Conservation (phyloP, 108 stramenopile species). For the Cylindrotheca closterium region DNA sequence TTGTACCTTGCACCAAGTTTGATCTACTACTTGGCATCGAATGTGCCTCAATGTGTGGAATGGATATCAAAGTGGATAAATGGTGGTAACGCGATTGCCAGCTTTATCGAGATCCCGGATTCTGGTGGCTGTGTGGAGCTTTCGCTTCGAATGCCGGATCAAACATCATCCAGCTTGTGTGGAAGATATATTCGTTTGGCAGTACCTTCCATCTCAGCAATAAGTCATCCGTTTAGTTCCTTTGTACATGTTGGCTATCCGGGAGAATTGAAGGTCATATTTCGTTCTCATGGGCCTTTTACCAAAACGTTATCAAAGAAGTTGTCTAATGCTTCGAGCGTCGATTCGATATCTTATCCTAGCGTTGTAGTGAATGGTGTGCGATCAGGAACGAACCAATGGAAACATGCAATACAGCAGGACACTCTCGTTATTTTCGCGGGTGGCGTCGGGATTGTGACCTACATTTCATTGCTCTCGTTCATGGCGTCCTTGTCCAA, state of each 20-base stretch:
- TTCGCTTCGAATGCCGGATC: neutral
- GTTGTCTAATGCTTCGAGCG: neutral
- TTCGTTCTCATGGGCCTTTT: neutral
- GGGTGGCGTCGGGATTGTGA: slow-evolving; percentile 4
- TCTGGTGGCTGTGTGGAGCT: slow-evolving; percentile 9
- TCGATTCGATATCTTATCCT: neutral
- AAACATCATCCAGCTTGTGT: neutral
- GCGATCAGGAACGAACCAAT: neutral
- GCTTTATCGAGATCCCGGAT: slow-evolving; percentile 2
- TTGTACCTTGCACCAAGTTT: slow-evolving; percentile 40
- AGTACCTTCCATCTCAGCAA: slow-evolving; percentile 3
- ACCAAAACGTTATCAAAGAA: neutral
- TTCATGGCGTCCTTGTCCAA: neutral
- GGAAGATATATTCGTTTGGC: slow-evolving; percentile 1
- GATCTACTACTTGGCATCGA: slow-evolving; percentile 34
- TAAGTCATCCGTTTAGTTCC: slow-evolving; percentile 12
- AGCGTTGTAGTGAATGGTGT: neutral
- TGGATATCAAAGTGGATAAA: neutral
- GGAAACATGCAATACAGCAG: neutral
- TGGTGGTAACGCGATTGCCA: slow-evolving; percentile 2
- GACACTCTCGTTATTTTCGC: slow-evolving; percentile 7
- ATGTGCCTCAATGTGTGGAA: slow-evolving; percentile 27
- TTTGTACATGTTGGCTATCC: neutral
- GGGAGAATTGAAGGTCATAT: neutral
- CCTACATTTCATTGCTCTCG: slow-evolving; percentile 4